These are phyloP conservation scores for Pouteria campechiana DNA, from an alignment of 179 eudicot genomes.

Conservation along the genomic window DNA sequence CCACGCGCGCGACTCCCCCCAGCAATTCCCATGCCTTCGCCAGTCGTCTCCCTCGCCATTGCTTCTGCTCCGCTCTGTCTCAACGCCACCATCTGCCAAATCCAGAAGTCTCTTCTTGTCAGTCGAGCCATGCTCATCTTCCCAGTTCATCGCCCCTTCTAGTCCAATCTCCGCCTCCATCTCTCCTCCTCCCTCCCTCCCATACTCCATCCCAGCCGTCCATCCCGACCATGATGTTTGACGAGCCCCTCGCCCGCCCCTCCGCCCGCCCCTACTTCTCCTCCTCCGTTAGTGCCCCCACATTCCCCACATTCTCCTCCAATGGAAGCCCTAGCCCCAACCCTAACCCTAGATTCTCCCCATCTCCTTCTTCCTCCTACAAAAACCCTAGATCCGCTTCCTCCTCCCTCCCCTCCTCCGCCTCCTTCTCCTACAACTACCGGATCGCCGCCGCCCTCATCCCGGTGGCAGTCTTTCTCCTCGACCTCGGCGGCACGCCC, in stretches of 20 bases:
- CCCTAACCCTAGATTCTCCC: constrained; percentile 18
- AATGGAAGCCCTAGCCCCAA: constrained; percentile 39
- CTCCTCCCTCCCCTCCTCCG: constrained; percentile 35
- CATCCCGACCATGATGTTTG: constrained; percentile 35
- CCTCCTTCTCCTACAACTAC: constrained; percentile 51
- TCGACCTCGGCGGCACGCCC: constrained; percentile 87
- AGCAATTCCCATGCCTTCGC: too few relatives aligned
- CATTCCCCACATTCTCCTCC: constrained; percentile 28
- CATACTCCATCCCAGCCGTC: too few relatives aligned
- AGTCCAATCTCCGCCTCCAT: too few relatives aligned
- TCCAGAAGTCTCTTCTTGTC: too few relatives aligned
- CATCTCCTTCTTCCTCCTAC: constrained; percentile 8
- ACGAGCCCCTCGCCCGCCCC: constrained; percentile 70
- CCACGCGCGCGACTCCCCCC: too few relatives aligned
- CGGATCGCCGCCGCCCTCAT: constrained; percentile 61
- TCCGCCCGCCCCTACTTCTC: constrained; percentile 61
- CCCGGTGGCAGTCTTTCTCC: constrained; percentile 70
- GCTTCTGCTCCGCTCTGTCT: too few relatives aligned
- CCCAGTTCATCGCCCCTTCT: too few relatives aligned
- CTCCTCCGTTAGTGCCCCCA: constrained; percentile 40
- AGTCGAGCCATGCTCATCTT: too few relatives aligned
- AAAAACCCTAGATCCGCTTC: constrained; percentile 18
- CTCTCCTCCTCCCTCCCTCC: background rate
- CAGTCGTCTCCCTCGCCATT: too few relatives aligned
- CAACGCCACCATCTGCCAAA: too few relatives aligned